Evolutionary conservation across 2,329 filamentous ascomycete genomes (phyloP).

Genomic region (Colletotrichum horii): DNA sequence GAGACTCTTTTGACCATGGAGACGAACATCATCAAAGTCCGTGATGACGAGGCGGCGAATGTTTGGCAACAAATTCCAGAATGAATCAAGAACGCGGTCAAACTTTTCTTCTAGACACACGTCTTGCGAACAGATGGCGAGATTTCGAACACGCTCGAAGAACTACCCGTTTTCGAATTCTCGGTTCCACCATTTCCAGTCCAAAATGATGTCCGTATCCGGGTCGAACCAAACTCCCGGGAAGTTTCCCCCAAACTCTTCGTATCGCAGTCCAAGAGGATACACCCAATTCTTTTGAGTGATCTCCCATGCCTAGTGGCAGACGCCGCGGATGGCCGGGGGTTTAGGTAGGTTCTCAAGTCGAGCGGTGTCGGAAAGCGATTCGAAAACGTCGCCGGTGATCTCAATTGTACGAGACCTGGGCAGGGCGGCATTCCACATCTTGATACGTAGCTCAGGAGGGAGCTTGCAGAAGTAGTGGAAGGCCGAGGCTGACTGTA

Average conservation of each 20-base stretch:
- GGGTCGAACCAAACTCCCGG: not conserved
- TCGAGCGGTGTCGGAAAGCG: not conserved
- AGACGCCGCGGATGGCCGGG: not conserved
- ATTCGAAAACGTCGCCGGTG: not conserved
- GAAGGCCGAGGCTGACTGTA: not conserved
- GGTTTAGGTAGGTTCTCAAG: not conserved
- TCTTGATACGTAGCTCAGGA: slow-evolving; percentile 19
- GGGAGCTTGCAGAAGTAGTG: slow-evolving; percentile 9
- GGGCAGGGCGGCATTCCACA: slow-evolving; percentile 20
- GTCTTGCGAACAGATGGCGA: not conserved
- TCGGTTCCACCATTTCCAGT: not conserved
- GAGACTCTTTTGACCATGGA: not conserved
- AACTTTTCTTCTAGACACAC: not conserved
- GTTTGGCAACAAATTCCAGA: not conserved
- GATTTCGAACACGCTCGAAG: not conserved
- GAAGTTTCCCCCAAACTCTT: not conserved
- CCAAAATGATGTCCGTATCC: not conserved
- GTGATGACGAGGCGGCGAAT: not conserved
- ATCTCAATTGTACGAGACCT: slow-evolving; percentile 6
- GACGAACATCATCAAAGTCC: not conserved
- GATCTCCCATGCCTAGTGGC: not conserved
- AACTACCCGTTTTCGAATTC: not conserved
- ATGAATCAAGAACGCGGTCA: not conserved
- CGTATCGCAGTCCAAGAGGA: not conserved
- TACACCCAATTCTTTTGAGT: not conserved